Conservation (phyloP, 1,139 yeast genomes). For the Pichia cactophila region DNA sequence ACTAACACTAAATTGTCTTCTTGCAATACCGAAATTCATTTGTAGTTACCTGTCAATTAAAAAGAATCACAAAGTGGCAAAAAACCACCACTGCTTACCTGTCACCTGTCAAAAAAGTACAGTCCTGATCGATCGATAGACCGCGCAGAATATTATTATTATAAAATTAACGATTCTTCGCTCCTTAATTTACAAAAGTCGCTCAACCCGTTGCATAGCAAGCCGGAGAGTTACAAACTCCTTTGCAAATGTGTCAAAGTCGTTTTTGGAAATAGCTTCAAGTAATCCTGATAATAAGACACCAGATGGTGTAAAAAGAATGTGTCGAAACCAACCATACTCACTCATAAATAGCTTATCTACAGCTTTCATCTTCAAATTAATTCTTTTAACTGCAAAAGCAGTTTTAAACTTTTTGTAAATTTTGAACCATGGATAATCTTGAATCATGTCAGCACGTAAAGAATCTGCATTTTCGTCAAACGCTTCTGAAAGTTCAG, state of each 20-base stretch:
- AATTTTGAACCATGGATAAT: constrained; percentile 65
- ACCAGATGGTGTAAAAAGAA: constrained; percentile 34
- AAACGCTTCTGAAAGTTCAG: constrained; percentile 13
- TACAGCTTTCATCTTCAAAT: constrained; percentile 44
- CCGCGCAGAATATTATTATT: not conserved
- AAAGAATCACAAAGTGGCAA: constrained; percentile 7
- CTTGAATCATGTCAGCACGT: constrained; percentile 43
- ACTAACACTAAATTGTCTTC: constrained; percentile 35
- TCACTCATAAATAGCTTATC: constrained; percentile 34
- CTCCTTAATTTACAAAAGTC: not conserved
- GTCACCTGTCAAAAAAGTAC: too few species aligned
- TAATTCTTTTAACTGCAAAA: constrained; percentile 48
- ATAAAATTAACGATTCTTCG: too few species aligned
- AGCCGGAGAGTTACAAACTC: constrained; percentile 13
- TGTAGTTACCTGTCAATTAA: too few species aligned
- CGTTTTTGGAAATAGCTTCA: constrained; percentile 30
- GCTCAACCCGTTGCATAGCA: constrained; percentile 1
- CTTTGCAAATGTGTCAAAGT: constrained; percentile 23
- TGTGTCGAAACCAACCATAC: constrained; percentile 37
- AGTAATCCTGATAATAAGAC: constrained; percentile 33
- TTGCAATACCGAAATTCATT: constrained; percentile 21
- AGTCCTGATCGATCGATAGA: too few species aligned
- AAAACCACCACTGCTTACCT: too few species aligned
- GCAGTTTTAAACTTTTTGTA: constrained; percentile 51
- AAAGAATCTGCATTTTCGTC: constrained; percentile 29